Conservation (phyloP, 75 land plant genomes). For the Pinus taeda region DNA sequence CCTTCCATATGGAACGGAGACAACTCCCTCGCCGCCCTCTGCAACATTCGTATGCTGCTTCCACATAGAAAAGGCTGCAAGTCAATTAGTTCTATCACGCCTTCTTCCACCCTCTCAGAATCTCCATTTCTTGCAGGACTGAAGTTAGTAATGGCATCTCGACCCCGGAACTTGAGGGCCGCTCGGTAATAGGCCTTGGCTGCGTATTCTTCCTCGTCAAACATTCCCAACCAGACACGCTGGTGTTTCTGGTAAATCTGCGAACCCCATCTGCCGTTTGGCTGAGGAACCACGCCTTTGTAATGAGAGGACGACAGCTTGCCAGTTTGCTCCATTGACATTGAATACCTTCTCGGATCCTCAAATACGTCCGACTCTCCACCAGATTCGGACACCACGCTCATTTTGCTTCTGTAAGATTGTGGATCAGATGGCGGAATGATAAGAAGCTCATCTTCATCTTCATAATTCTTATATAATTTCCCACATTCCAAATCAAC, state of each 20-base stretch:
- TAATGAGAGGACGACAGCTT: constrained; percentile 19
- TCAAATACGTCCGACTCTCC: too few species aligned
- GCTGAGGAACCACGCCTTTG: constrained; percentile 69
- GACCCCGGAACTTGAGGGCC: constrained; percentile 81
- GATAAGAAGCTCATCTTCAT: too few species aligned
- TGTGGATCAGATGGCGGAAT: too few species aligned
- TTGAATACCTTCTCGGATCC: constrained; percentile 12
- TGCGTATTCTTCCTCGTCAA: constrained; percentile 71
- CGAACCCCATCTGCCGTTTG: constrained; percentile 69
- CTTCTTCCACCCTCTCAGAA: constrained; percentile 11
- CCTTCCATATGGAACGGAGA: too few species aligned
- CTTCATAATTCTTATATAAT: too few species aligned
- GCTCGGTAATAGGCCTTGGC: constrained; percentile 88
- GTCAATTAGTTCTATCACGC: too few species aligned
- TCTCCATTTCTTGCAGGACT: constrained; percentile 17
- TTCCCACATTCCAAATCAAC: too few species aligned
- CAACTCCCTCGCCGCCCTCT: too few species aligned
- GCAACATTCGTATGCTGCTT: too few species aligned
- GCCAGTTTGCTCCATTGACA: not conserved
- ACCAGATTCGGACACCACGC: not conserved
- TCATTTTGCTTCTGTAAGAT: too few species aligned
- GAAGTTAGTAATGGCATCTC: constrained; percentile 84
- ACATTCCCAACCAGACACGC: constrained; percentile 83
- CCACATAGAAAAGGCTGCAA: too few species aligned
- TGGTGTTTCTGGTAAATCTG: constrained; percentile 48